Evolutionary conservation across 2,329 filamentous ascomycete species (phyloP).

Genomic region (Amylocarpus encephaloides): DNA sequence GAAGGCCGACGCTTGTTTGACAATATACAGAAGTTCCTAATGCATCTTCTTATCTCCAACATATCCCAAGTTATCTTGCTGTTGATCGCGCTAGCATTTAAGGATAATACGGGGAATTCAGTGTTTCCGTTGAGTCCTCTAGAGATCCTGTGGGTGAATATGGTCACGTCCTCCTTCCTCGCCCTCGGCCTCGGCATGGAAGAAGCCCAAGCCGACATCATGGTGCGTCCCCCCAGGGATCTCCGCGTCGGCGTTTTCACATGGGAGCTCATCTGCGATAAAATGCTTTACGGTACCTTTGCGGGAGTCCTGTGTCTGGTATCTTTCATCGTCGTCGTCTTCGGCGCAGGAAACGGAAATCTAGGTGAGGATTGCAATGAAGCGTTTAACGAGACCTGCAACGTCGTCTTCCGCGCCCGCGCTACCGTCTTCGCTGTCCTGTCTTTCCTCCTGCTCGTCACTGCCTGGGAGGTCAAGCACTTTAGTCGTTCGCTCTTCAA

Average conservation of each 20-base stretch:
- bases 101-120: conserved; percentile 50
- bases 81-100: conserved; percentile 63
- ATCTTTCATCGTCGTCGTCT: conserved; percentile 55
- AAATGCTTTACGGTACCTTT: conserved; percentile 58
- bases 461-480: conserved; percentile 69
- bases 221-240: conserved; percentile 57
- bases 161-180: conserved; percentile 65
- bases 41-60: conserved; percentile 51
- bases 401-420: conserved; percentile 55
- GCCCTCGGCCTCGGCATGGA: conserved; percentile 69
- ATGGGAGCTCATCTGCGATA: conserved; percentile 57
- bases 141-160: conserved; percentile 72
- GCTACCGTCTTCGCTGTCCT: conserved; percentile 64
- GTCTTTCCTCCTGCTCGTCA: conserved; percentile 61
- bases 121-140: conserved; percentile 67
- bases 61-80: conserved; percentile 64
- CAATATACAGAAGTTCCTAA: conserved; percentile 57
- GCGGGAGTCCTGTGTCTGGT: conserved; percentile 57
- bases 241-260: conserved; percentile 57
- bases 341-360: conserved; percentile 44
- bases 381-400: conserved; percentile 43
- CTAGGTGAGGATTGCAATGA: conserved; percentile 56
- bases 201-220: conserved; percentile 60
- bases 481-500: conserved; percentile 63
- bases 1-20: conserved; percentile 73